Conservation (phyloP, 768 basidiomycete species). For the Leccinum boreale region DNA sequence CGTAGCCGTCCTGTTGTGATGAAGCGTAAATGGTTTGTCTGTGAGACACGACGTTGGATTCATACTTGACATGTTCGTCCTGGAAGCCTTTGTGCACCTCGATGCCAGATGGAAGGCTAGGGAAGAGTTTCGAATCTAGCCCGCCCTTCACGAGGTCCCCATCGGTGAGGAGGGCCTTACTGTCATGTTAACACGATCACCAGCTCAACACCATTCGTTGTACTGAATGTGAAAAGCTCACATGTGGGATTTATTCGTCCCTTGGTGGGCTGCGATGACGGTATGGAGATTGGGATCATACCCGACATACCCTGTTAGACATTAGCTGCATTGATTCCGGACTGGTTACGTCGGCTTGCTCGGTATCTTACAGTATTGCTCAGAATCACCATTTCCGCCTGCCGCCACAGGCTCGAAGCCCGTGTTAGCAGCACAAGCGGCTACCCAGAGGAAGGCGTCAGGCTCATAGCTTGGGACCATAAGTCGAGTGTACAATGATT, state of each 20-base stretch:
- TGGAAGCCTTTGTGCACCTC: constrained; percentile 46
- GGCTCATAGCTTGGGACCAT: background rate
- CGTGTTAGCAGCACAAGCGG: constrained; percentile 40
- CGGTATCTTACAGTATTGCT: constrained; percentile 38
- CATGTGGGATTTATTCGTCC: constrained; percentile 25
- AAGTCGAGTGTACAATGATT: background rate
- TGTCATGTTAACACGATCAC: constrained; percentile 10
- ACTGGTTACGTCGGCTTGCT: background rate
- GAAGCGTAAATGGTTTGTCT: constrained; percentile 8
- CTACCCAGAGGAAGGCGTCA: constrained; percentile 17
- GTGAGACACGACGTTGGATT: background rate
- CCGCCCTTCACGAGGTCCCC: no score
- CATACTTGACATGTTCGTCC: constrained; percentile 41
- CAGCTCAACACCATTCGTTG: constrained; percentile 14
- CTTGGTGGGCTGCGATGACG: constrained; percentile 37
- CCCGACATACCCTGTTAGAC: constrained; percentile 31
- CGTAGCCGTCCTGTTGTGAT: constrained; percentile 39
- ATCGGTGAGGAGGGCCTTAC: constrained; percentile 40
- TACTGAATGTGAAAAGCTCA: constrained; percentile 29
- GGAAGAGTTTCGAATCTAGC: constrained; percentile 44
- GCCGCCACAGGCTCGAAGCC: constrained; percentile 41
- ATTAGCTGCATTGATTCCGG: background rate
- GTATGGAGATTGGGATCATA: constrained; percentile 36
- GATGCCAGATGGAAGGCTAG: constrained; percentile 38
- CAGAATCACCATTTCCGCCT: constrained; percentile 40